Evolutionary conservation across 495 filamentous ascomycete genomes (phyloP), one percentile per base, ranked within the genome.

Genomic region (Talaromyces liani): DNA sequence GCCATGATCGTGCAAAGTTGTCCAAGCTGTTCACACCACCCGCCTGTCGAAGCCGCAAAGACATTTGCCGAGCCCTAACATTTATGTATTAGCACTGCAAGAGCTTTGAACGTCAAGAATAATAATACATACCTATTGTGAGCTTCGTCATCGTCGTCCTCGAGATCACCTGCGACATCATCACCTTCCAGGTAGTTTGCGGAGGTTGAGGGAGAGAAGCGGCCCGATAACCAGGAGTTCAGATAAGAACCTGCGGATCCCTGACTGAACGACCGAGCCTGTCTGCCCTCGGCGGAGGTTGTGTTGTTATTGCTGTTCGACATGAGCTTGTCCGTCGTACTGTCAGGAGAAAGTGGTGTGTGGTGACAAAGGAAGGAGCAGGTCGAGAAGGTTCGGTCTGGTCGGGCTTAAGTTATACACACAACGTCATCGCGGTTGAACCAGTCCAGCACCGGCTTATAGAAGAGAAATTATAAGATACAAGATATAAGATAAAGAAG

Each of bases 1-100:
- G 91, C 92, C 93, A 98, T 66, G 91, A 95, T 54, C 91, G 85
- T 56, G 94, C 90, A 72, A 98, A 98, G 69, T 93, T 97, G 67
- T 95, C 87, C 67, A 98, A 87, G 70, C 90, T 94, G 73, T 98
- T 98, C 58, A 91, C 88, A 31, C 94, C 94, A 47, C 94, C 94
- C 12, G 87, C 90, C 60, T 95, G 87, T 65, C 89, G 81, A 25
- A 97, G 73, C 39, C 88, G 85, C 70, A 89, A 79, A 49, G 91
- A 90, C 67, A 94, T 80, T 18, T 93, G 96, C 3, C 89, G 69
- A 12, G 74, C 77, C 60, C 77, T 79, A 14, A 2, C 22, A 58
- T 58, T 22, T 29, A 2, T 1, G 9, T 56, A 14, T 29, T 24
- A n/a, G 25, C 6, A 56, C 12, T 27, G 53, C 53, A 25, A 4